These are phyloP conservation scores for Teratosphaeria viscida DNA, from an alignment of 2,329 filamentous ascomycete species.

Conservation along the genomic window DNA sequence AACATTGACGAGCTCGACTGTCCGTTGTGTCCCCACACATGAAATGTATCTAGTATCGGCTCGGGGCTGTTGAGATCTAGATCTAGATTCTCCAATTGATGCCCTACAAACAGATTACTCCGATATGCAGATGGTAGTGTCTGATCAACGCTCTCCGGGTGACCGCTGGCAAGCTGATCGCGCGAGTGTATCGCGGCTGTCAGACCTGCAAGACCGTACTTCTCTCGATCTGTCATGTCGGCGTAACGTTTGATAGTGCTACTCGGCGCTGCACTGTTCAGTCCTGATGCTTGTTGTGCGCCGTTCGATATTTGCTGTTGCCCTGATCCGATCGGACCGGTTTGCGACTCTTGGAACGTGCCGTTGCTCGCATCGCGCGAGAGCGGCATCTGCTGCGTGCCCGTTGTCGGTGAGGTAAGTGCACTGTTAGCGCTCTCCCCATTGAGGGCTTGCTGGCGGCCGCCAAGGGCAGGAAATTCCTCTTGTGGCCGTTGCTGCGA, in stretches of 20 bases:
- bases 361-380: constrained; percentile 14
- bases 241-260: constrained; percentile 32
- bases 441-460: constrained; percentile 30
- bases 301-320: constrained; percentile 1
- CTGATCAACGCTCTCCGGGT: constrained; percentile 13
- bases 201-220: constrained; percentile 50
- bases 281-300: constrained; percentile 1
- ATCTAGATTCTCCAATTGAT: constrained; percentile 53
- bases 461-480: constrained; percentile 51
- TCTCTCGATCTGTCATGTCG: constrained; percentile 51
- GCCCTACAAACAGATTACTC: constrained; percentile 45
- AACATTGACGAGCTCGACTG: constrained; percentile 40
- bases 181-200: constrained; percentile 37
- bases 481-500: constrained; percentile 36
- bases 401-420: constrained; percentile 15
- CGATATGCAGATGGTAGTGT: constrained; percentile 20
- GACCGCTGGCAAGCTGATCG: constrained; percentile 14
- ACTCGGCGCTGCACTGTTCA: not conserved
- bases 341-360: constrained; percentile 10
- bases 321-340: constrained; percentile 15
- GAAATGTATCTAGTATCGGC: constrained; percentile 52
- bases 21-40: constrained; percentile 40
- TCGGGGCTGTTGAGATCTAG: constrained; percentile 46
- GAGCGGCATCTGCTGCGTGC: constrained; percentile 16
- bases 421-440: constrained; percentile 30